Evolutionary conservation across 306 rosid genomes (phyloP), one percentile per base, ranked within the genome.

Genomic region (Luffa acutangula): DNA sequence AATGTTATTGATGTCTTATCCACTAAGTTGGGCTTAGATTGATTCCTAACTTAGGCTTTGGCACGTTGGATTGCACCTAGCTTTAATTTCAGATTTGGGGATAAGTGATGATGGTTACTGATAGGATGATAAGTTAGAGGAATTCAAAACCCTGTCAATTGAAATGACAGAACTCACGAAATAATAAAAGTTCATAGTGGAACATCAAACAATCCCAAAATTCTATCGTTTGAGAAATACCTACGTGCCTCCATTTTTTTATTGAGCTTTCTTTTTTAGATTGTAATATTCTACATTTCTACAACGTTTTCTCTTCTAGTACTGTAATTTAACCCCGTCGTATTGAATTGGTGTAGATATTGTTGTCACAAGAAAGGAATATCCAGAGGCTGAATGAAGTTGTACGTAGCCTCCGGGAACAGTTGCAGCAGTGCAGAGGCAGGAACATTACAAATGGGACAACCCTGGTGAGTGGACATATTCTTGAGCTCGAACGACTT

Each of bases 341-440:
- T n/a, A 3, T 42, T 51, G 34, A 53, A 71, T 85, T 51, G 48
- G 43, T 67, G 79, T 83, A 93, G 94, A 90, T 91, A 60, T 88
- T 91, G 58, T 83, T 91, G 80, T 84, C 90, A 36, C 96, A 91
- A 86, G 97, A 93, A 80, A 91, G 86, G 86, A 89, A 80, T 87
- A 91, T 91, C 75, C 87, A 86, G 77, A 86, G 91, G 79, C 87
- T 93, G 9, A 90, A 91, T 76, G 93, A 87, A 78, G 86, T 90
- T 74, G 95, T 91, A 52, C 89, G 87, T 52, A 87, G 87, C 83
- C 98, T 93, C 69, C 90, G 82, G 76, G 87, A 83, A 75, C 91
- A 90, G 80, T 85, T 93, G 86, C 88, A 81, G 64, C 90, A 66
- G 77, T 90, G 98, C 69, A 87, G 89, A 85, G 79, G 82, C 77